Conservation (phyloP, 345 rosid species). For the Syzygium aromaticum region DNA sequence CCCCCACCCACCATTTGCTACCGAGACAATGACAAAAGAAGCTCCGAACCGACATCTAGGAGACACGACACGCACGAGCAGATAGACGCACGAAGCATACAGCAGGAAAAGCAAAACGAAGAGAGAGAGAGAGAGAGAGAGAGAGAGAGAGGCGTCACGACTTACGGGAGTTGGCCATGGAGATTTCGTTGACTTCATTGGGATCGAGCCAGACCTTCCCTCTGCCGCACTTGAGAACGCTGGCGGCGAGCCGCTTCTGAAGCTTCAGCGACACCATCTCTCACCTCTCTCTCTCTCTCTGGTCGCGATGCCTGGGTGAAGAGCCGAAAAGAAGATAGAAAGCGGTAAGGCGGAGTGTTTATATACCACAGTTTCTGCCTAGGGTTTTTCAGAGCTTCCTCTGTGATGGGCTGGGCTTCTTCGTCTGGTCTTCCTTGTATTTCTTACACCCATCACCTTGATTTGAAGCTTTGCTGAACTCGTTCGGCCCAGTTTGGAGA, state of each 20-base stretch:
- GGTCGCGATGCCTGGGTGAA: neutral
- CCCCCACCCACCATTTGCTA: neutral
- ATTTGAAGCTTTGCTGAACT: neutral
- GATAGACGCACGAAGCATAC: neutral
- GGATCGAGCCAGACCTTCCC: constrained; percentile 89
- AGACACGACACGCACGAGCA: neutral
- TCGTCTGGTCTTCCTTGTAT: neutral
- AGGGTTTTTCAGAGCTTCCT: neutral
- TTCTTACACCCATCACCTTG: neutral
- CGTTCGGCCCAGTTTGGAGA: neutral
- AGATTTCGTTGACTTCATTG: constrained; percentile 68
- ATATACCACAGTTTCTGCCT: neutral
- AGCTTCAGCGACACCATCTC: constrained; percentile 78
- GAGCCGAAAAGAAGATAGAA: neutral
- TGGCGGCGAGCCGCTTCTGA: constrained; percentile 72
- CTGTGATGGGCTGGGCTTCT: neutral
- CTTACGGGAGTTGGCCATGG: constrained; percentile 92
- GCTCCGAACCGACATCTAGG: neutral
- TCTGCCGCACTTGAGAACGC: constrained; percentile 74
- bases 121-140: neutral
- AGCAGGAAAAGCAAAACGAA: neutral
- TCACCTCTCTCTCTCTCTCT: constrained; percentile 2
- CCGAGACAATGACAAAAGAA: neutral
- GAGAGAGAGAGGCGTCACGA: neutral
- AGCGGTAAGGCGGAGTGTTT: neutral